Conservation (phyloP, 2,329 filamentous ascomycete species). For the Zarea fungicola region DNA sequence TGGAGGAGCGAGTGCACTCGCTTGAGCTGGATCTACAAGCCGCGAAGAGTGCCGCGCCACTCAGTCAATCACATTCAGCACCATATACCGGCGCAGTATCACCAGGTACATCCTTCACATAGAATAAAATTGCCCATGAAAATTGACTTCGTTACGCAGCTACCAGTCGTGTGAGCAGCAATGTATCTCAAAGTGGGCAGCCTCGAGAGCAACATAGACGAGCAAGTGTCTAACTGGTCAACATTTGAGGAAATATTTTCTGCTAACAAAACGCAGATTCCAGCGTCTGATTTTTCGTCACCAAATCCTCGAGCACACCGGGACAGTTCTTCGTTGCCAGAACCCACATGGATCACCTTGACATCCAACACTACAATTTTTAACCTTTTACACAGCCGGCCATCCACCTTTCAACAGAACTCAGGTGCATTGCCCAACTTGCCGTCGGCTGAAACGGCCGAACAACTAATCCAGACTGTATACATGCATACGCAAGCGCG, state of each 20-base stretch:
- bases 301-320: not conserved
- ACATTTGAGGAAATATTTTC: too few relatives aligned
- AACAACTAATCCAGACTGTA: not conserved
- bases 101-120: not conserved
- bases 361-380: not conserved
- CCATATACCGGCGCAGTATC: not conserved
- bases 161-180: not conserved
- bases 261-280: not conserved
- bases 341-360: constrained; percentile 1
- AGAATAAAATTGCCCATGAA: too few relatives aligned
- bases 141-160: not conserved
- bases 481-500: constrained; percentile 9
- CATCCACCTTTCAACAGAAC: not conserved
- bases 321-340: not conserved
- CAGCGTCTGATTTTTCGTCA: not conserved
- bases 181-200: not conserved
- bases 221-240: not conserved
- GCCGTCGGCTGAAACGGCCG: not conserved
- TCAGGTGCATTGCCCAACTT: not conserved
- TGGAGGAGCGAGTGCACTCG: not conserved
- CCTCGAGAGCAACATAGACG: not conserved
- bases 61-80: not conserved
- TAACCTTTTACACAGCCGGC: not conserved
- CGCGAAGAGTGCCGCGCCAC: not conserved
- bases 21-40: not conserved